Conservation (phyloP, 192 early-diverging fungal species). For the Chytriomyces sp. region DNA sequence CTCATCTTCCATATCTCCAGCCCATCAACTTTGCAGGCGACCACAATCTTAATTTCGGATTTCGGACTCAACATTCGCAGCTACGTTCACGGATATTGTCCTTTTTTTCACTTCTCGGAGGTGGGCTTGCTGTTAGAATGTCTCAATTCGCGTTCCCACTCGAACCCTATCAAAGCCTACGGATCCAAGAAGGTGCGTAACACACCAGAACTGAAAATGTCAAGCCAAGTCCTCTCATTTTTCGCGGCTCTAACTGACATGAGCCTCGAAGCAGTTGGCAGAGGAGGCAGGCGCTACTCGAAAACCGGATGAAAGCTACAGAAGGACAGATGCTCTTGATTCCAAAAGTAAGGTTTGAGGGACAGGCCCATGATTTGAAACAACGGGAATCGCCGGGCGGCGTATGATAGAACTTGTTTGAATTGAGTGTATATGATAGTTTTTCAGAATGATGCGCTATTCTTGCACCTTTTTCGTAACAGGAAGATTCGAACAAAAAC, state of each 20-base stretch:
- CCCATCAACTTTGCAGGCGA: not conserved
- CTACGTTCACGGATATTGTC: slow-evolving; percentile 27
- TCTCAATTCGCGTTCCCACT: no score
- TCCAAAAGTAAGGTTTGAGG: slow-evolving; percentile 35
- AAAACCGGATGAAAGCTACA: slow-evolving; percentile 34
- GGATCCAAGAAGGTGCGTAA: slow-evolving; percentile 22
- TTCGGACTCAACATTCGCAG: slow-evolving; percentile 6
- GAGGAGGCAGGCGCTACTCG: slow-evolving; percentile 34
- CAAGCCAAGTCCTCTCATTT: not conserved
- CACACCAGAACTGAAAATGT: slow-evolving; percentile 6
- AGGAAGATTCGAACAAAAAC: slow-evolving; percentile 25
- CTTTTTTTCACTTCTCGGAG: slow-evolving; percentile 23
- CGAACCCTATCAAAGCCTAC: no score
- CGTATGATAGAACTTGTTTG: slow-evolving; percentile 38
- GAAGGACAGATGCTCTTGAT: slow-evolving; percentile 39
- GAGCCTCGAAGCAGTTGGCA: slow-evolving; percentile 38
- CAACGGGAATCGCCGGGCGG: slow-evolving; percentile 30
- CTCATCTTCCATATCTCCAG: not conserved
- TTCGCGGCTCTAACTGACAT: not conserved
- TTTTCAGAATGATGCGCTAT: not conserved
- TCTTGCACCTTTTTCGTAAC: not conserved
- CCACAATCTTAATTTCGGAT: not conserved
- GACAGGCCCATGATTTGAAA: slow-evolving; percentile 38
- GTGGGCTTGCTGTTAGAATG: no score
- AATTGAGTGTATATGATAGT: slow-evolving; percentile 40